Evolutionary conservation across 805 yeast species (phyloP), one percentile per base, ranked within the genome.

Genomic region (Hanseniaspora jakobsenii): DNA sequence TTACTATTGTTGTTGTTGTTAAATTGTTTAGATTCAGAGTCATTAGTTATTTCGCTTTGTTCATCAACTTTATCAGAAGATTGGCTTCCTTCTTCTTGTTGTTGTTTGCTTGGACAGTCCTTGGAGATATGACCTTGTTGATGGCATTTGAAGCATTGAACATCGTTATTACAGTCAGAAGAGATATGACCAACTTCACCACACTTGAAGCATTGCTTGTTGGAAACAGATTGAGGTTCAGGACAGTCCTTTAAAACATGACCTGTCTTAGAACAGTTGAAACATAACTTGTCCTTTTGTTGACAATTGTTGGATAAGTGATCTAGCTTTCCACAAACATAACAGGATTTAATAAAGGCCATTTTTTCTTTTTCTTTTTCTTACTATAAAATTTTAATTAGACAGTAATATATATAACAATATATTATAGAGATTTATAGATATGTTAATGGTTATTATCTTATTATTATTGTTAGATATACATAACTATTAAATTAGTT

Each of bases 121-220:
- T 76, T 81, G 48, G 94, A 81, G 53, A 83, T 72, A 69, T 84
- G 95, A 50, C 94, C 94, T 49, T 75, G 68, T 60, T 72, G 72
- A 51, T 77, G 73, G 60, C 89, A 81, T 69, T 71, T 74, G 79
- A 77, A 84, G 66, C 95, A 84, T 62, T 82, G 81, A 58, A 70
- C n/a, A n/a, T n/a, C 68, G 63, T 78, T 56, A 67, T 70, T 59
- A 67, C 96, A 86, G 61, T 86, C 94, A 41, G 81, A 67, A 64
- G 81, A 84, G 55, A 86, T 78, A 60, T 86, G 96, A 47, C 95
- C 95, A 47, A 80, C 72, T 62, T 80, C 82, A 57, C 91, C 91
- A 67, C 96, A 86, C 64, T 81, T 81, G 78, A 81, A 86, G 66
- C 96, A 86, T 64, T 86, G 86, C 66, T 86, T 86, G 63, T 75